Evolutionary conservation across 2,329 filamentous ascomycete genomes (phyloP), one percentile per base, ranked within the genome.

Genomic region (Pezicula radicicola): DNA sequence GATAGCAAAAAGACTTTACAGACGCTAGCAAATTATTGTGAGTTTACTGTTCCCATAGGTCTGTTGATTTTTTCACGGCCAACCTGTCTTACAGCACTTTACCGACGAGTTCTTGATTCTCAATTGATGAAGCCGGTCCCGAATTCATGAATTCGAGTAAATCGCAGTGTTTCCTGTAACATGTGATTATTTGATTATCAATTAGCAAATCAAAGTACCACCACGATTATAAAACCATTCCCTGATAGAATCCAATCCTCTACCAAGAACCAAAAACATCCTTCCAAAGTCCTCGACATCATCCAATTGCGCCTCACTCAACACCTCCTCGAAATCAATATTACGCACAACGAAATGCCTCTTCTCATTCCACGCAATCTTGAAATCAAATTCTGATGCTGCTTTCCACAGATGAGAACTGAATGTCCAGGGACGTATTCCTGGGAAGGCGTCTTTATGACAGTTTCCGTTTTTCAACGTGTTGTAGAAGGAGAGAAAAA

Each of bases 401-500:
- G 41, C 41, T 10, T 44, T 44, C 41, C 41, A 44, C 2, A 44
- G 41, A 44, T 27, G 41, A 27, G 41, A 44, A 6, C 41, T 44
- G 2, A 27, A 13, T 44, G 21, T 44, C 18, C 18, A 44, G 13
- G 41, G 15, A 9, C 15, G 15, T 12, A 12, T 27, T 12, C 9
- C 7, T 8, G 7, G 3, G 15, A 44, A 27, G 6, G 18, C 41
- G 3, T 42, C 12, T 5, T 19, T 21, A 6, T 16, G 15, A 18
- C 41, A 44, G 21, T 3, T 3, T 21, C 18, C 18, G 15, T 18
- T 18, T 21, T 44, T 44, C 15, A 44, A 28, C 41, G 27, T 44
- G 8, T n/a, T 27, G 41, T 44, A 44, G 41, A 44, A 21, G 13
- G 9, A 21, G 13, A 71, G 48, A 48, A 81, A 70, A 41, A 77